Conservation (phyloP, 345 rosid genomes). For the Boechera divaricarpa region DNA sequence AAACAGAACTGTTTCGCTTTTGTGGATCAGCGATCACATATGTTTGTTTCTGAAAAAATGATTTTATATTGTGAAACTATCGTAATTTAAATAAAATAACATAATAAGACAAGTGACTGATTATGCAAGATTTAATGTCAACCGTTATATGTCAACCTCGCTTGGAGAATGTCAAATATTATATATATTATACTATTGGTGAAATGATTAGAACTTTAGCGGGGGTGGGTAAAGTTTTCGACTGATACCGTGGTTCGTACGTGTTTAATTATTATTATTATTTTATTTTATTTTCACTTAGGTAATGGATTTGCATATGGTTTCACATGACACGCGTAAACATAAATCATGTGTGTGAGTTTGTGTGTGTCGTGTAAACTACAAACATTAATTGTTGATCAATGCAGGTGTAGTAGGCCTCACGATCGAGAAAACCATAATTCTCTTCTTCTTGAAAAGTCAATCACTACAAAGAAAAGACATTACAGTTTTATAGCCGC, state of each 20-base stretch:
- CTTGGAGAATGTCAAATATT: conserved; percentile 19
- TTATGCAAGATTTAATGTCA: too few species aligned
- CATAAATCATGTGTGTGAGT: not conserved
- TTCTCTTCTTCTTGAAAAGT: not conserved
- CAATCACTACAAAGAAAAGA: not conserved
- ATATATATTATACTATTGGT: not conserved
- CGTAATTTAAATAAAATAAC: too few species aligned
- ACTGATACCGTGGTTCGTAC: conserved; percentile 38
- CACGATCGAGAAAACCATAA: not conserved
- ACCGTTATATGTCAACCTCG: conserved; percentile 14
- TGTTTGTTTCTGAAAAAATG: too few species aligned
- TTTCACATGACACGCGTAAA: conserved; percentile 25
- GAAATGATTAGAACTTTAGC: not conserved
- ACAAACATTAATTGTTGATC: too few species aligned
- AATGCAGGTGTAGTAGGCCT: too few species aligned
- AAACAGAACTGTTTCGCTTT: too few species aligned
- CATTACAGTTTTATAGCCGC: not conserved
- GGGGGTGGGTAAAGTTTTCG: conserved; percentile 20
- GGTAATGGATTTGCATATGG: not conserved
- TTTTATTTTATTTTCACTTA: not conserved
- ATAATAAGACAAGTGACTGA: too few species aligned
- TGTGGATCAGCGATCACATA: too few species aligned
- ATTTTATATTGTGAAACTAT: too few species aligned
- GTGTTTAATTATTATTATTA: conserved; percentile 14
- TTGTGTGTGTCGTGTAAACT: too few species aligned